Evolutionary conservation across 1,284 basidiomycete genomes (phyloP), one percentile per base, ranked within the genome.

Genomic region (Puccinia novopanici): DNA sequence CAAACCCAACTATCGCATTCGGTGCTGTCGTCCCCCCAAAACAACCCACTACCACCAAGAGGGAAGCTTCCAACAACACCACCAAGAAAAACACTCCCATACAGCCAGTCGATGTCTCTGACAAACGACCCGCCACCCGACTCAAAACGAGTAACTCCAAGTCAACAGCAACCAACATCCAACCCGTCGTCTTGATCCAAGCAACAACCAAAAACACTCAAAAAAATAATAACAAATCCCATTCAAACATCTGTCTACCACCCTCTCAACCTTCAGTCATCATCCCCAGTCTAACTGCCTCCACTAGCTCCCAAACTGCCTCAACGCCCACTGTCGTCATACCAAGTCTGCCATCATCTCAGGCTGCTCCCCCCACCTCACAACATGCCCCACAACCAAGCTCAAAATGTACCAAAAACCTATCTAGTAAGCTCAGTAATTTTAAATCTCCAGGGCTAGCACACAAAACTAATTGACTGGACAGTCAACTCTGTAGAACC

Each of bases 1-100:
- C 55, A 55, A 22, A 63, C 22, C 34, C 61, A 40, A 40, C 61
- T 19, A 45, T 61, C 54, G 73, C 61, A 13, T 57, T 61, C 30
- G 55, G 45, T 48, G 73, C 55, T 15, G 40, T 48, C 10, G 30
- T 61, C 22, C 55, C 61, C 4, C 73, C 73, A 37, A 54, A 75
- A 40, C 57, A 61, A 45, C 30, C 30, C 54, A 48, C 71, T 24
- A 30, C 71, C 8, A 34, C 30, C 37, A 52, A 61, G 30, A 61
- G 30, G 12, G 8, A 30, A 12, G 10, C 59, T 6, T 15, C 59
- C 30, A 9, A 12, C 9, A 45, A 12, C 45, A 48, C 30, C 3
- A 74, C 37, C 24, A 59, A 10, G n/a, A 55, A 13, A n/a, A 37
- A 42, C 52, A 70, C 12, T 0, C 27, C 42, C 45, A 70, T 8